These are phyloP conservation scores for Erodium texanum DNA, from an alignment of 441 rosid genomes.

Conservation along the genomic window DNA sequence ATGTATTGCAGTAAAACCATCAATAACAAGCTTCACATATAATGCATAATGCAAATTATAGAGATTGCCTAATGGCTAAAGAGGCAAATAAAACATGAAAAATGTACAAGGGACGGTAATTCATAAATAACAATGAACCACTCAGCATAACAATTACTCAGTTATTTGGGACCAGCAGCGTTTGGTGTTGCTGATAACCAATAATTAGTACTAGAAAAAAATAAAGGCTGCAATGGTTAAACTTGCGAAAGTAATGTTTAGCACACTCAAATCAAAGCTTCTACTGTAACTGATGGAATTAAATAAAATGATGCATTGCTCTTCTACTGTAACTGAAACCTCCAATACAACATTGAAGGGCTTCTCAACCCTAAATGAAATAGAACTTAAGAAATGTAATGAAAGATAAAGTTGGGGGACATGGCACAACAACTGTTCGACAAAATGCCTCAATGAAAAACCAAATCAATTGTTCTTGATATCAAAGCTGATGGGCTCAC, in stretches of 20 bases:
- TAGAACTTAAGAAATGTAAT: neutral
- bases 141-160: neutral
- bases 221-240: neutral
- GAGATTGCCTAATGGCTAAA: neutral
- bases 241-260: neutral
- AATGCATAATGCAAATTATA: neutral
- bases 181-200: neutral
- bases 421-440: neutral
- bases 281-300: too few species aligned
- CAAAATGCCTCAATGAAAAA: neutral
- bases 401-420: neutral
- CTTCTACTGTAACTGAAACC: too few species aligned
- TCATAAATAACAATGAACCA: neutral
- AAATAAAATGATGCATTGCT: too few species aligned
- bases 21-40: neutral
- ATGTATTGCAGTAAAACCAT: neutral
- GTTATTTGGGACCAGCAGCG: neutral
- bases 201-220: too few species aligned
- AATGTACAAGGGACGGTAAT: too few species aligned
- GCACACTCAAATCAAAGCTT: too few species aligned
- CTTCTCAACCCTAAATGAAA: too few species aligned
- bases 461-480: neutral
- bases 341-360: too few species aligned
- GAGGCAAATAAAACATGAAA: too few species aligned
- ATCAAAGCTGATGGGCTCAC: neutral